Evolutionary conservation across 2,329 filamentous ascomycete species (phyloP).

Genomic region (Coniosporium tulheliwenetii): DNA sequence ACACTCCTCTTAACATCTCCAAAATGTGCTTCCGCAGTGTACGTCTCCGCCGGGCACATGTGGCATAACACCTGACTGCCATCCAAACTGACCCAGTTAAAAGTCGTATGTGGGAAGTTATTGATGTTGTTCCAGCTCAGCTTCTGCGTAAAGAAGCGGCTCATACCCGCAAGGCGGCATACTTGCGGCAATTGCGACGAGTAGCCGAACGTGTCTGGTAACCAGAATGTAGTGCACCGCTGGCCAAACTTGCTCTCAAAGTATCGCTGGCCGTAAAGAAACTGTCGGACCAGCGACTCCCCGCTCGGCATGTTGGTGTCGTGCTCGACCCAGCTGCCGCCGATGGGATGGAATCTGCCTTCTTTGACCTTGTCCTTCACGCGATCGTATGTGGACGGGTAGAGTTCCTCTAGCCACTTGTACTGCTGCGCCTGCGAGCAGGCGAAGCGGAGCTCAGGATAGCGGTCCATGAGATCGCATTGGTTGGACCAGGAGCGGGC

Average conservation of each 20-base stretch:
- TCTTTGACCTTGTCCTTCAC: slow-evolving; percentile 85
- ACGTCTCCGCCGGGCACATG: slow-evolving; percentile 92
- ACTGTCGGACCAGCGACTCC: slow-evolving; percentile 85
- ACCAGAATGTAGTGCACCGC: slow-evolving; percentile 85
- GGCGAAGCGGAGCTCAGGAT: slow-evolving; percentile 83
- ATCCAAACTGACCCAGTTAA: slow-evolving; percentile 95
- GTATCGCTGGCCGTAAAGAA: slow-evolving; percentile 87
- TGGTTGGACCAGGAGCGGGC: slow-evolving; percentile 94
- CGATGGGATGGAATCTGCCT: slow-evolving; percentile 85
- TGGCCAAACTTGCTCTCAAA: slow-evolving; percentile 88
- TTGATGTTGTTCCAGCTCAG: slow-evolving; percentile 99
- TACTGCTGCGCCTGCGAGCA: slow-evolving; percentile 94
- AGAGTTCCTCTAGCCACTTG: slow-evolving; percentile 88
- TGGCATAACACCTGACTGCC: slow-evolving; percentile 95
- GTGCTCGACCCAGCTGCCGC: slow-evolving; percentile 97
- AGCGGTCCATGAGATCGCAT: slow-evolving; percentile 86
- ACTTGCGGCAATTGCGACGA: slow-evolving; percentile 88
- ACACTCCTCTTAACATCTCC: slow-evolving; percentile 85
- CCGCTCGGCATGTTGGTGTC: slow-evolving; percentile 96
- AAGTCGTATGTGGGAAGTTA: slow-evolving; percentile 95
- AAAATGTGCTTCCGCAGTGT: slow-evolving; percentile 88
- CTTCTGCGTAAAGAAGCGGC: slow-evolving; percentile 93
- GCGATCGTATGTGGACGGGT: slow-evolving; percentile 76
- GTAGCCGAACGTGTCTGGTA: slow-evolving; percentile 96
- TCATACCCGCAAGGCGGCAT: slow-evolving; percentile 90